Conservation (phyloP, 148 eudicot species). For the Chenopodium berlandieri region DNA sequence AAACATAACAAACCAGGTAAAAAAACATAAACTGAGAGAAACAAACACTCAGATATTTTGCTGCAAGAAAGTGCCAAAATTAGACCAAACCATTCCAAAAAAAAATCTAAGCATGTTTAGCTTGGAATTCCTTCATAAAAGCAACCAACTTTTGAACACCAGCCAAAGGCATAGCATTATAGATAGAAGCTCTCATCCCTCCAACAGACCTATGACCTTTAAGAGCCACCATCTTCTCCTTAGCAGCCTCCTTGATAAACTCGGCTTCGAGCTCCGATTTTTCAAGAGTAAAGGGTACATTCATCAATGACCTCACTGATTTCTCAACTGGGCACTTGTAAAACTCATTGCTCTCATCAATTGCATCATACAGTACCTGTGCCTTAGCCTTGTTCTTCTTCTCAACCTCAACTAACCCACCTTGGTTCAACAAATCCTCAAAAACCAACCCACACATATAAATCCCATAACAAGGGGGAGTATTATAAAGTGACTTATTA, state of each 20-base stretch:
- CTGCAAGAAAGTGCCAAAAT: constrained; percentile 4
- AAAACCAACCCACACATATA: constrained; percentile 98
- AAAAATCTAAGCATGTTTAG: constrained; percentile 54
- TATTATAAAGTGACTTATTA: constrained; percentile 79
- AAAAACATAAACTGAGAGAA: not conserved
- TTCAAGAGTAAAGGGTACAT: constrained; percentile 87
- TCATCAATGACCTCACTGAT: constrained; percentile 94
- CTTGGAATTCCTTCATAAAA: constrained; percentile 94
- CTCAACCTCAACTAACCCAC: constrained; percentile 82
- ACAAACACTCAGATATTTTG: not conserved
- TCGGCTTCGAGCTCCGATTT: constrained; percentile 72
- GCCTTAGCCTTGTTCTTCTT: constrained; percentile 77
- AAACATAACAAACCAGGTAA: constrained; percentile 13
- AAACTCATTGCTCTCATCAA: constrained; percentile 77
- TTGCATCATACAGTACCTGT: constrained; percentile 60
- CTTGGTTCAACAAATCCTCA: constrained; percentile 82
- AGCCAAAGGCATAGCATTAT: constrained; percentile 96
- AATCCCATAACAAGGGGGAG: constrained; percentile 90
- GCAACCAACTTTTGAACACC: constrained; percentile 93
- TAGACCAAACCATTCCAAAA: constrained; percentile 7
- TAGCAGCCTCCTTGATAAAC: constrained; percentile 83
- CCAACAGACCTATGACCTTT: constrained; percentile 96
- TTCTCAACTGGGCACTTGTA: constrained; percentile 91
- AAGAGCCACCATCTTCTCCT: constrained; percentile 93
- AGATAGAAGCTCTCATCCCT: constrained; percentile 95